phyloP scores from a whole-genome alignment of 2,329 filamentous ascomycete genomes.

The Claviceps digitariae region DNA sequence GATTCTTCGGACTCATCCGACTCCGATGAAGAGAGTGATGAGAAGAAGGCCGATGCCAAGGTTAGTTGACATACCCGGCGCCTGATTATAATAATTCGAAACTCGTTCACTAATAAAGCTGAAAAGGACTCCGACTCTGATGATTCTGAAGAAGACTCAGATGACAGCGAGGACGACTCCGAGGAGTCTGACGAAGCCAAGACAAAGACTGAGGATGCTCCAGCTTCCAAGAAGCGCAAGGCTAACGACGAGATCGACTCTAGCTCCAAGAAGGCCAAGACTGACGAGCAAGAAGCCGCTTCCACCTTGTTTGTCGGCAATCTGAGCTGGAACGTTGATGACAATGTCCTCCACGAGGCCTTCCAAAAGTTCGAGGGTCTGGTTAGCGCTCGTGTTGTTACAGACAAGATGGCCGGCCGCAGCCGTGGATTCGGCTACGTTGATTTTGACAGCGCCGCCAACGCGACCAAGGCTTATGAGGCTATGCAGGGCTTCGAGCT shows the following conservation, averaged over 20 bases:
- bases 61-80: conserved; percentile 10
- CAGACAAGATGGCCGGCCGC: conserved; percentile 64
- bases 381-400: conserved; percentile 63
- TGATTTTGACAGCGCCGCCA: conserved; percentile 59
- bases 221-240: conserved; percentile 34
- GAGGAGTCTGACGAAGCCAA: conserved; percentile 22
- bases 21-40: conserved; percentile 16
- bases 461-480: conserved; percentile 58
- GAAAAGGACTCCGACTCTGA: conserved; percentile 5
- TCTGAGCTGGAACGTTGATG: conserved; percentile 82
- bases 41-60: conserved; percentile 15
- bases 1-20: conserved; percentile 13
- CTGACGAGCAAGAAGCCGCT: conserved; percentile 28
- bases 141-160: conserved; percentile 22
- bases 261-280: conserved; percentile 55
- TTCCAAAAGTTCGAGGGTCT: conserved; percentile 71
- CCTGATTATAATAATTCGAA: not conserved
- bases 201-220: conserved; percentile 19
- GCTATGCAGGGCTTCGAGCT: conserved; percentile 63
- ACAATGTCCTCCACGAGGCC: conserved; percentile 65
- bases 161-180: conserved; percentile 20
- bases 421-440: conserved; percentile 92
- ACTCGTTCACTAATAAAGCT: not conserved
- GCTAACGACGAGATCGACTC: conserved; percentile 35
- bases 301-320: conserved; percentile 77